These are phyloP conservation scores for Talaromyces thailandensis DNA, from an alignment of 495 filamentous ascomycete species.

Conservation along the genomic window DNA sequence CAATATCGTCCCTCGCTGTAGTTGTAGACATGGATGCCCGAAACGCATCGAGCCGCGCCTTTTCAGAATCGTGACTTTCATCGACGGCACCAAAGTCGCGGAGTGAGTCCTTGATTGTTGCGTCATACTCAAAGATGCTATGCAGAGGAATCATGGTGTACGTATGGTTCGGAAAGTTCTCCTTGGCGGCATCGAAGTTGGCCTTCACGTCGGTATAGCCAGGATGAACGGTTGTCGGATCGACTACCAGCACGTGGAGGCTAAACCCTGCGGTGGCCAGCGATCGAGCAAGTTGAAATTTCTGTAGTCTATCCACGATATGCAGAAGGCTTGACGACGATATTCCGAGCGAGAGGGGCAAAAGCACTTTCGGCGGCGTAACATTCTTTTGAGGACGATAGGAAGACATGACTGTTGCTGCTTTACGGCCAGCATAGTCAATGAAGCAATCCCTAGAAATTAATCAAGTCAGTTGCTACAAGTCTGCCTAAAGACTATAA, in stretches of 20 bases:
- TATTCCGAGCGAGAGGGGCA: constrained; percentile 76
- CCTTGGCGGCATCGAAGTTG: constrained; percentile 27
- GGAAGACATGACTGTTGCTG: constrained; percentile 66
- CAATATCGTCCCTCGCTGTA: constrained; percentile 68
- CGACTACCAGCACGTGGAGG: constrained; percentile 58
- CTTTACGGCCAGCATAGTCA: constrained; percentile 65
- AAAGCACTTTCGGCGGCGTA: constrained; percentile 47
- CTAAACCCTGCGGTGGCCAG: constrained; percentile 51
- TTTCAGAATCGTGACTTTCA: constrained; percentile 19
- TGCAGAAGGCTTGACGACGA: constrained; percentile 74
- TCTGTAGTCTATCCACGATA: constrained; percentile 60
- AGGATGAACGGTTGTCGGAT: constrained; percentile 36
- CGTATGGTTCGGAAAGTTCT: constrained; percentile 49
- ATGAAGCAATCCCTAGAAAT: constrained; percentile 60
- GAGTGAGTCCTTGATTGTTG: constrained; percentile 21
- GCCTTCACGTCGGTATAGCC: constrained; percentile 16
- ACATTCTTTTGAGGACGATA: constrained; percentile 35
- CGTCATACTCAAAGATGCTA: constrained; percentile 40
- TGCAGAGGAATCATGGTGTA: constrained; percentile 49
- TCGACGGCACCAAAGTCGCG: constrained; percentile 21
- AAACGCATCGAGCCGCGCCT: constrained; percentile 42
- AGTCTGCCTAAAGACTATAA: background rate
- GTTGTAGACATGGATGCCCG: constrained; percentile 53
- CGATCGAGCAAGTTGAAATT: constrained; percentile 46
- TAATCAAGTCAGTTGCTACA: constrained; percentile 13